phyloP scores from a whole-genome alignment of 73 alveolate genomes.

The Paramecium biaurelia region DNA sequence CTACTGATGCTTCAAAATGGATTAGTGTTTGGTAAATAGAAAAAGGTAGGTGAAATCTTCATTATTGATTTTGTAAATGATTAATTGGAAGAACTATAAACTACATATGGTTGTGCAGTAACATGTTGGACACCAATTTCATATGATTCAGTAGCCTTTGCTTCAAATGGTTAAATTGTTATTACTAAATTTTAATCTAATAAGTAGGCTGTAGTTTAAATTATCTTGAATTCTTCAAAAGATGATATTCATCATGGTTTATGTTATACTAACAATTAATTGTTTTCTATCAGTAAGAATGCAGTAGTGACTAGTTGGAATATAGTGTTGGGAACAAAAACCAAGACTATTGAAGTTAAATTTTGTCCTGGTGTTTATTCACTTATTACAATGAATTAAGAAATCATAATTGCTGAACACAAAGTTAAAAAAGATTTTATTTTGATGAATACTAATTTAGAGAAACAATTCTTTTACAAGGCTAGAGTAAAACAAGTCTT shows the following conservation, averaged over 20 bases:
- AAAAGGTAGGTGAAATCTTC: background rate
- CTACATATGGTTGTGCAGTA: conserved; percentile 24
- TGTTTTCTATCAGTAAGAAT: conserved; percentile 1
- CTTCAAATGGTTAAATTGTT: background rate
- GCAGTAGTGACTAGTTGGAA: conserved; percentile 29
- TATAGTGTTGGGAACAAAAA: background rate
- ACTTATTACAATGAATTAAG: background rate
- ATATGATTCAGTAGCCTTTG: conserved; percentile 37
- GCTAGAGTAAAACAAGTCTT: conserved; percentile 29
- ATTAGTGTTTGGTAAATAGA: background rate
- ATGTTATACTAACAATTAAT: background rate
- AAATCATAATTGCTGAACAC: conserved; percentile 18
- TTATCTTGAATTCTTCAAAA: background rate
- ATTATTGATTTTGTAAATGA: conserved; percentile 15
- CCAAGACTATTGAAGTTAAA: background rate
- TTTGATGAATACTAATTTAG: background rate
- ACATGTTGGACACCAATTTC: conserved; percentile 34
- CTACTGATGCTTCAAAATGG: background rate
- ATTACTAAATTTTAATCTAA: background rate
- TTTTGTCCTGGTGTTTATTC: conserved; percentile 31
- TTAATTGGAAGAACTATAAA: background rate
- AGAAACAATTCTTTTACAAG: background rate
- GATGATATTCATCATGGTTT: conserved; percentile 38
- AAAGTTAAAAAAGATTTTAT: conserved; percentile 25
- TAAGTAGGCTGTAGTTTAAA: background rate